A percentile compares a stretch with the other conserved stretches of the same genome.
Conservation (phyloP, 495 filamentous ascomycete species). For the Lasiosphaeris hirsuta region DNA sequence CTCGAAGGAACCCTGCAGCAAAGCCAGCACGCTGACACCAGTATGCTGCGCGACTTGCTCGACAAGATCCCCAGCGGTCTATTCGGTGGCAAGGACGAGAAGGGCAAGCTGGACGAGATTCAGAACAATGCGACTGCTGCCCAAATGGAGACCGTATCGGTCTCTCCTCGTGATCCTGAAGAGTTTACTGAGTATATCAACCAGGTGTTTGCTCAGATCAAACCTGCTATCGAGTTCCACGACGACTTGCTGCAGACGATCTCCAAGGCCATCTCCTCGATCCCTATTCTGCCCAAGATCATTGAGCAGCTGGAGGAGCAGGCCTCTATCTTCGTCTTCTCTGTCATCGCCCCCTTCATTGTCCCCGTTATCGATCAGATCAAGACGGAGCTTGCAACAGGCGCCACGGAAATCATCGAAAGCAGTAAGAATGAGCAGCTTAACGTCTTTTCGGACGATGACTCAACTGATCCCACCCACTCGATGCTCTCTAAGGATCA, state of each 20-base stretch:
- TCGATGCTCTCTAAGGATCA: constrained; percentile 97
- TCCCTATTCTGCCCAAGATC: constrained; percentile 74
- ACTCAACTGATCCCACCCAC: constrained; percentile 76
- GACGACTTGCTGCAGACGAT: constrained; percentile 80
- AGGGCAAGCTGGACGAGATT: constrained; percentile 62
- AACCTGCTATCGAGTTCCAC: constrained; percentile 83
- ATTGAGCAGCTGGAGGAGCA: constrained; percentile 77
- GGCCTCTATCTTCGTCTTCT: constrained; percentile 82
- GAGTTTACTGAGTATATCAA: constrained; percentile 66
- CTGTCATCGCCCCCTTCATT: constrained; percentile 78
- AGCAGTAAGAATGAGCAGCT: constrained; percentile 75
- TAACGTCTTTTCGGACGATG: constrained; percentile 78
- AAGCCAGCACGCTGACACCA: constrained; percentile 54
- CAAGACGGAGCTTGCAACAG: constrained; percentile 77
- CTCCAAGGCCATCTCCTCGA: constrained; percentile 69
- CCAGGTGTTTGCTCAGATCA: constrained; percentile 68
- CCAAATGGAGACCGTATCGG: constrained; percentile 59
- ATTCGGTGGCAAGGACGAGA: constrained; percentile 66
- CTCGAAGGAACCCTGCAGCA: constrained; percentile 72
- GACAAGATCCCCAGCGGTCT: constrained; percentile 73
- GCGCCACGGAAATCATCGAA: constrained; percentile 81
- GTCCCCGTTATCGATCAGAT: constrained; percentile 81
- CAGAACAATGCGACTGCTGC: constrained; percentile 64
- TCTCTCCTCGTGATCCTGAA: constrained; percentile 72
- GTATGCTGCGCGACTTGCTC: constrained; percentile 70